Base-by-base conservation (phyloP, 306 rosid species). In the Quercus alba region DNA sequence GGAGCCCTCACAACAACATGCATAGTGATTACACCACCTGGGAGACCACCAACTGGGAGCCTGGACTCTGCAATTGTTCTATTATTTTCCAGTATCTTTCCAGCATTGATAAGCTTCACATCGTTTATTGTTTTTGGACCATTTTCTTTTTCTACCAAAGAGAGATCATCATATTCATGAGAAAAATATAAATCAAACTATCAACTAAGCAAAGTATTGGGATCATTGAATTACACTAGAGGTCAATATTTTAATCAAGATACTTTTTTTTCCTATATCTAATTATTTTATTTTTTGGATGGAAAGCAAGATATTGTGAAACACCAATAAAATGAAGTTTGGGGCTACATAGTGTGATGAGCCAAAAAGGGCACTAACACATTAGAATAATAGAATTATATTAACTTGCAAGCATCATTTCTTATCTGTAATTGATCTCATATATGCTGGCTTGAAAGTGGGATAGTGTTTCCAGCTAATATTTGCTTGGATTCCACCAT, bases 1-100 rank as follows among this genome's bases (percentile, higher is more conserved):
- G 86, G 88, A 76, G 81, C 84, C n/a, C 86, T 81, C 49, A 85
- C 84, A 64, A 85, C 88, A 68, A 85, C 86, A 31, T 82, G 88
- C 88, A 85, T 85, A 26, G 86, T 85, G 75, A 85, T 85, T 80
- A 82, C 79, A 64, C 80, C 75, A 69, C 79, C 88, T 17, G 84
- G 86, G 62, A 79, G 81, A 19, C 82, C 88, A 73, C 62, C 62
- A 19, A 85, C 77, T 4, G 82, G 84, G 70, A 82, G 81, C 63
- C 86, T 75, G 28, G 88, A 85, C 75, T 85, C 88, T 3, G 82
- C 84, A 17, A 85, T 82, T 23, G 86, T 85, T 80, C 73, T 85
- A 82, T 64, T 74, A 62, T 85, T 82, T 54, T 85, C 88, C 78
- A 85, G 78, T 56, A 85, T 82, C 82, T 79, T 85, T 57, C 88